Percentiles rank a stretch among this genome's conserved stretches.
Evolutionary conservation across 176 grass and related monocot genomes (phyloP).

Genomic region (Avena sativa): DNA sequence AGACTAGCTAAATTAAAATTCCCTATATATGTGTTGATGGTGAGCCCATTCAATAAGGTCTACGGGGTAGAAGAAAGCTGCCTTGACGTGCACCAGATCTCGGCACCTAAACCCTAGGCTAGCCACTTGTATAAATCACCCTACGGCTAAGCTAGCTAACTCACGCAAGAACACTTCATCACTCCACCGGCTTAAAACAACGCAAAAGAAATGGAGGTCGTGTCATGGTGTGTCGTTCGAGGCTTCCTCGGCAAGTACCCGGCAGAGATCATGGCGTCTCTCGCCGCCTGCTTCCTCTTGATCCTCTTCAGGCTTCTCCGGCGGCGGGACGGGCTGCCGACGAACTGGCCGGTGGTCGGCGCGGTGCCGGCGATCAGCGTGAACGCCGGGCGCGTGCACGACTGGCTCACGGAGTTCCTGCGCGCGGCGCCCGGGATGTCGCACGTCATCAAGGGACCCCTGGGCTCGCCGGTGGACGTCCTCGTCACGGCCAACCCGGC

Average conservation of each 20-base stretch:
- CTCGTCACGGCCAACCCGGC: constrained; percentile 69
- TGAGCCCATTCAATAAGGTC: constrained; percentile 9
- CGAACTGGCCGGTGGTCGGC: constrained; percentile 74
- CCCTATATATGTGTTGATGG: background rate
- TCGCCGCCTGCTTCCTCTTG: constrained; percentile 47
- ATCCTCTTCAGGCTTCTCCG: constrained; percentile 3
- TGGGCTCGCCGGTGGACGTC: constrained; percentile 56
- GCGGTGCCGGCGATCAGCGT: constrained; percentile 46
- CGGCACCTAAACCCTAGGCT: constrained; percentile 39
- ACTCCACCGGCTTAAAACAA: constrained; percentile 18
- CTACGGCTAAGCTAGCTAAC: background rate
- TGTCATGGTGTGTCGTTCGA: constrained; percentile 45
- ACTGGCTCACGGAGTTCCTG: constrained; percentile 55
- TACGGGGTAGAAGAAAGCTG: constrained; percentile 28
- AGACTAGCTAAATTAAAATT: background rate
- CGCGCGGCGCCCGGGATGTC: constrained; percentile 32
- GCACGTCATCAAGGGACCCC: constrained; percentile 43
- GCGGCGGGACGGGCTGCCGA: constrained; percentile 39
- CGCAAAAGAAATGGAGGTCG: constrained; percentile 37
- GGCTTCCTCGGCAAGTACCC: constrained; percentile 47
- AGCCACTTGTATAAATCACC: constrained; percentile 40
- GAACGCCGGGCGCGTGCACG: constrained; percentile 53
- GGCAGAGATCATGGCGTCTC: constrained; percentile 39
- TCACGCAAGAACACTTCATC: constrained; percentile 12
- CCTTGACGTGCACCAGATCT: constrained; percentile 42